Percentiles rank a stretch among this genome's conserved stretches.
Conservation (phyloP, 768 basidiomycete species). For the Tremella mesenterica region DNA sequence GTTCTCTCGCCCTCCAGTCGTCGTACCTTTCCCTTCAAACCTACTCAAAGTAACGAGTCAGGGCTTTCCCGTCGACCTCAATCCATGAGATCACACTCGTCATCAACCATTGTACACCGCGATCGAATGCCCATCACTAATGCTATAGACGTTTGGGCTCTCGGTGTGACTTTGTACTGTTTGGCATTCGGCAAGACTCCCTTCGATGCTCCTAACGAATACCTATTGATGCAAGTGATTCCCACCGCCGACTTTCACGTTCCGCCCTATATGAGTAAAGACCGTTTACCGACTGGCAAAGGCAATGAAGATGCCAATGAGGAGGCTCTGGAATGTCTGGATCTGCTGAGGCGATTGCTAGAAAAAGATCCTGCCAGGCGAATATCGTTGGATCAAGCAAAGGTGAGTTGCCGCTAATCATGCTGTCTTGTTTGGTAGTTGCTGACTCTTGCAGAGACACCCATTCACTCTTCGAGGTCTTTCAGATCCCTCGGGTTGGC, state of each 20-base stretch:
- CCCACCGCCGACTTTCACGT: conserved; percentile 66
- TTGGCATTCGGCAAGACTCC: conserved; percentile 81
- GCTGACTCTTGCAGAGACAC: conserved; percentile 41
- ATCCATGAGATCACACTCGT: conserved; percentile 20
- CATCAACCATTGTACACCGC: conserved; percentile 11
- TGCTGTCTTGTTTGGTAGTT: too few relatives aligned
- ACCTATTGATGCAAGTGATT: conserved; percentile 65
- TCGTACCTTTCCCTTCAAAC: conserved; percentile 23
- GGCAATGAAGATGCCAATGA: conserved; percentile 50
- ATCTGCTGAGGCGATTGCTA: conserved; percentile 64
- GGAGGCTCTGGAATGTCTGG: conserved; percentile 59
- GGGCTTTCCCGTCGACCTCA: conserved; percentile 11
- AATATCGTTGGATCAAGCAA: conserved; percentile 71
- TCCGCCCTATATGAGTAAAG: conserved; percentile 62
- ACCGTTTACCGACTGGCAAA: conserved; percentile 51
- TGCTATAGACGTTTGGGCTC: conserved; percentile 94
- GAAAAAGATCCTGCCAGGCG: conserved; percentile 69
- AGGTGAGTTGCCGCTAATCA: conserved; percentile 53
- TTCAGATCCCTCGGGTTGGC: conserved; percentile 60
- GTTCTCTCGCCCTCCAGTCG: conserved; percentile 4
- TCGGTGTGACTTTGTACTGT: conserved; percentile 92
- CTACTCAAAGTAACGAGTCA: conserved; percentile 27
- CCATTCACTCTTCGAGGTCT: conserved; percentile 53
- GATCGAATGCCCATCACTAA: conserved; percentile 60
- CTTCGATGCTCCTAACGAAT: conserved; percentile 65